Base-by-base conservation (phyloP, 192 early-diverging fungal genomes). In the Gamsiella multidivaricata region DNA sequence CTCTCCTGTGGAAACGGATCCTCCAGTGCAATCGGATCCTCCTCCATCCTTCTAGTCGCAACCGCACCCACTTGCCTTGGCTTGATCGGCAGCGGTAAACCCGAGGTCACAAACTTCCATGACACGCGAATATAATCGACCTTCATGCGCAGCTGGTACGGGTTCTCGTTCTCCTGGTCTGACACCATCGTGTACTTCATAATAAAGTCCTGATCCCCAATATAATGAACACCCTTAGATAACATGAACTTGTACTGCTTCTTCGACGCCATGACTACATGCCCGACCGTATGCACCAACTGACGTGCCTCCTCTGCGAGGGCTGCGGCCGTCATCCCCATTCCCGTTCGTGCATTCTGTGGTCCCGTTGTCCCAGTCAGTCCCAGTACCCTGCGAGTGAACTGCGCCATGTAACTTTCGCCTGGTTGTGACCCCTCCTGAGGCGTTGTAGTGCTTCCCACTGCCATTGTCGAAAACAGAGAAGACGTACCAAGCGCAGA, bases 121-220 rank as follows among this genome's bases (percentile, higher is more conserved):
- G 74, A 68, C 5, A 54, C 74, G 1, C 74, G 58, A 20, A 78
- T 78, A 22, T 59, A 78, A 46, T 78, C 66, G 9, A 78, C 61
- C 31, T 55, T 53, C 41, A 76, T 49, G 15, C 43, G 18, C 34
- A 59, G 34, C 23, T 25, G 42, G 20, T 18, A 9, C 43, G 20
- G 22, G 5, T 43, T 22, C 7, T 37, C 9, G 39, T 17, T 7
- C 2, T 20, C 29, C 11, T 56, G n/a, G 10, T n/a, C 34, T 11
- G 11, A n/a, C 17, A 34, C 36, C 15, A 78, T 46, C 10, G 74
- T 69, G 54, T 69, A 78, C 3, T 54, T 65, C 49, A 69, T 58
- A 22, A 78, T 53, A 52, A 78, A 78, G 33, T 61, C 65, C 22
- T 64, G 49, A 26, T 78, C 74, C 20, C 74, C 74, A 5, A 69